These are phyloP conservation scores for Puccinia hordei DNA, from an alignment of 1,284 basidiomycete genomes.

Conservation along the genomic window DNA sequence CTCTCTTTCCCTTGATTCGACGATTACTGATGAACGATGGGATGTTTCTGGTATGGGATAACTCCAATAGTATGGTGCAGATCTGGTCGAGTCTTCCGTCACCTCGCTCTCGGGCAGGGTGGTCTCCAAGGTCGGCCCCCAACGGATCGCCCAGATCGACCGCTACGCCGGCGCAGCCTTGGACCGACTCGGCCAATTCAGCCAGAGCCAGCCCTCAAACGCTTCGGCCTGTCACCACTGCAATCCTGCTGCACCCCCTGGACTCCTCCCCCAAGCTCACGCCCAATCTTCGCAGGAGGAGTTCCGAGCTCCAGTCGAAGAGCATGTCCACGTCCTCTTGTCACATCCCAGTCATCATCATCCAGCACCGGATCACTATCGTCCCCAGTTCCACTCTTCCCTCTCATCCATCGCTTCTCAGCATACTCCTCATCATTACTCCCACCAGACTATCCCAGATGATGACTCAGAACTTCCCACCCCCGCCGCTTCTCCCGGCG, in stretches of 20 bases:
- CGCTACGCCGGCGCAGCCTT: conserved; percentile 84
- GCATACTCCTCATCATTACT: background rate
- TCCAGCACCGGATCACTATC: no score
- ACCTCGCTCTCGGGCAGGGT: conserved; percentile 82
- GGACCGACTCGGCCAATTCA: conserved; percentile 67
- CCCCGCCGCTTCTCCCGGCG: conserved; percentile 52
- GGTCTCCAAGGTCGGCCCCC: conserved; percentile 70
- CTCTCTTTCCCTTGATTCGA: background rate
- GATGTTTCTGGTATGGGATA: background rate
- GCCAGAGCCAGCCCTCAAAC: background rate
- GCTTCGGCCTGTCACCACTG: background rate
- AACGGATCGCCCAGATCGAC: conserved; percentile 69
- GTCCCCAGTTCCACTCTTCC: background rate
- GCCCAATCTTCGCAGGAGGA: background rate
- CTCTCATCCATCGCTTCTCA: background rate
- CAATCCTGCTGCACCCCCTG: no score
- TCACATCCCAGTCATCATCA: no score
- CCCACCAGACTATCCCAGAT: background rate
- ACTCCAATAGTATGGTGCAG: conserved; percentile 77
- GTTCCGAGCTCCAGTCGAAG: no score
- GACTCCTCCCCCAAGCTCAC: background rate
- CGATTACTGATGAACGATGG: background rate
- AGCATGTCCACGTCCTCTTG: no score
- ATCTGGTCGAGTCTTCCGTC: conserved; percentile 81
- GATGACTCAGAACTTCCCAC: conserved; percentile 22